phyloP scores from a whole-genome alignment of 2,329 filamentous ascomycete species.

The Zymoseptoria tritici region DNA sequence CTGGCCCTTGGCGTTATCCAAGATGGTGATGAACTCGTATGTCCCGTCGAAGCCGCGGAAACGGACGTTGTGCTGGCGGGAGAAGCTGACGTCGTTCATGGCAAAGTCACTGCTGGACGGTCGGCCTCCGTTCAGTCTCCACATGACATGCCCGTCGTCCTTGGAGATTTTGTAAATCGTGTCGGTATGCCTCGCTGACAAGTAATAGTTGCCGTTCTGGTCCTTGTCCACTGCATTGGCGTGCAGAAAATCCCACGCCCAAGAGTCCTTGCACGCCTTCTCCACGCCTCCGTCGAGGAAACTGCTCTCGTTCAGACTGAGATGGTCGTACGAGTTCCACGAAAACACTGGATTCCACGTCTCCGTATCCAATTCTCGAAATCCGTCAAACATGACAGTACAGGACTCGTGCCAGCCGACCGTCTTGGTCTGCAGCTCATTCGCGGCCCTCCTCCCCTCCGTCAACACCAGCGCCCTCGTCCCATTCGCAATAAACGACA shows the following conservation, averaged over 20 bases:
- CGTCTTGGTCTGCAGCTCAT: constrained; percentile 5
- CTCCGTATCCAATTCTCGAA: constrained; percentile 29
- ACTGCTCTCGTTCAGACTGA: constrained; percentile 12
- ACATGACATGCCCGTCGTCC: constrained; percentile 41
- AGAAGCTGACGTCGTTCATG: constrained; percentile 23
- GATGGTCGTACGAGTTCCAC: constrained; percentile 27
- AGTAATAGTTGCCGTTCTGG: constrained; percentile 42
- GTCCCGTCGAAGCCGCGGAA: constrained; percentile 34
- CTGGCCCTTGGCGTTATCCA: constrained; percentile 40
- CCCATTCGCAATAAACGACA: constrained; percentile 12
- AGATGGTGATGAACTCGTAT: constrained; percentile 43
- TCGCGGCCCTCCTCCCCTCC: constrained; percentile 5
- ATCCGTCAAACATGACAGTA: constrained; percentile 24
- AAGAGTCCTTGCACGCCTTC: constrained; percentile 4
- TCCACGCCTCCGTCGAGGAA: constrained; percentile 7
- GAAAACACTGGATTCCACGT: constrained; percentile 28
- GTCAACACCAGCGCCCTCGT: constrained; percentile 8
- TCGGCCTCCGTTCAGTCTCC: constrained; percentile 36
- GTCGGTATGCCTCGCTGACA: constrained; percentile 45
- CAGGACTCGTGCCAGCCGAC: constrained; percentile 8
- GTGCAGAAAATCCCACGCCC: constrained; percentile 12
- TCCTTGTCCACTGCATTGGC: constrained; percentile 40
- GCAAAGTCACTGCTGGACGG: constrained; percentile 6
- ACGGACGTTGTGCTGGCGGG: constrained; percentile 43
- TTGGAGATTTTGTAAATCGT: constrained; percentile 42